A percentile compares a stretch with the other conserved stretches of the same genome.
Evolutionary conservation across 108 stramenopile species (phyloP).

Genomic region (Stephanodiscus triporus): DNA sequence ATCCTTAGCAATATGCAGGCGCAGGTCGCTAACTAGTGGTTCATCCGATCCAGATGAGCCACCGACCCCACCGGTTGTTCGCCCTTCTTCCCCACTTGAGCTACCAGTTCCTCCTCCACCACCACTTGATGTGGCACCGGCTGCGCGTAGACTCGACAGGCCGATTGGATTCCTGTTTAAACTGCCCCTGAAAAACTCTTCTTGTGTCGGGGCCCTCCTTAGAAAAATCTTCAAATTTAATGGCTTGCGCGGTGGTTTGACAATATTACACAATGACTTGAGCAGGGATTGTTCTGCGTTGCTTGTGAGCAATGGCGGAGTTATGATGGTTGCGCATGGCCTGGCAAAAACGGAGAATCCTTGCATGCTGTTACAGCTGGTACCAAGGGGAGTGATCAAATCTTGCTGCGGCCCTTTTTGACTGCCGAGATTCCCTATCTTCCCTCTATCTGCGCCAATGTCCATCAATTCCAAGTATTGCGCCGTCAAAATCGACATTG

Average conservation of each 20-base stretch:
- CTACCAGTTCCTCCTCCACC: conserved; percentile 14
- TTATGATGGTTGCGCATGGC: conserved; percentile 11
- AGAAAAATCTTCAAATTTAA: conserved; percentile 80
- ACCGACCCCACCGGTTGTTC: neutral
- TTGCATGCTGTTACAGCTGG: neutral
- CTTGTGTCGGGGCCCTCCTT: conserved; percentile 83
- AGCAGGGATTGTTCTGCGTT: conserved; percentile 61
- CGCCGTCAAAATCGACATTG: conserved; percentile 62
- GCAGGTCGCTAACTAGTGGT: conserved; percentile 72
- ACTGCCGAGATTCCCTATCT: neutral
- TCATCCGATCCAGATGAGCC: conserved; percentile 44
- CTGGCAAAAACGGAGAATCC: neutral
- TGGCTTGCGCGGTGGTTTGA: conserved; percentile 82
- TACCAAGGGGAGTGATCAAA: neutral
- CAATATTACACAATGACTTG: conserved; percentile 60
- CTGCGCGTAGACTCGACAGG: conserved; percentile 50
- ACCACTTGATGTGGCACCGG: conserved; percentile 15
- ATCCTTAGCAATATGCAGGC: conserved; percentile 80
- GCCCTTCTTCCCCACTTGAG: neutral
- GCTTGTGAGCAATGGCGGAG: conserved; percentile 39
- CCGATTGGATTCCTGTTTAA: conserved; percentile 77
- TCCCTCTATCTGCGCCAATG: conserved; percentile 2
- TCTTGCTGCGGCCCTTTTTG: neutral
- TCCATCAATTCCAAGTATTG: conserved; percentile 44
- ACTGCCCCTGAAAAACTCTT: conserved; percentile 85